Evolutionary conservation across 768 basidiomycete species (phyloP).

Genomic region (Boletus eberwhitei): DNA sequence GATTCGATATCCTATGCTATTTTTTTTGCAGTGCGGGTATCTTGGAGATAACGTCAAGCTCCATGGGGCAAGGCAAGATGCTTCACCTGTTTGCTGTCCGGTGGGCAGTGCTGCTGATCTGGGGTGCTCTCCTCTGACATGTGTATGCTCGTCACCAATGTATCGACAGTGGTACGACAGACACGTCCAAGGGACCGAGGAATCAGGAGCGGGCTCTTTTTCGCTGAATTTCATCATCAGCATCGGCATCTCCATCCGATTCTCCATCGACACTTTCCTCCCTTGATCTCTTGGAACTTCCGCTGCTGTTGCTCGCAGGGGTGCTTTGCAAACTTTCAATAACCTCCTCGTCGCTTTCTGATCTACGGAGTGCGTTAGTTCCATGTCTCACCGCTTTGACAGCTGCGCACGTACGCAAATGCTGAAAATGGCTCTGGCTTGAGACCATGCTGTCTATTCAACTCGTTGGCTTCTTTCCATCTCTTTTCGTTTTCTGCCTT

Average conservation of each 20-base stretch:
- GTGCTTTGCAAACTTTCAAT: slow-evolving; percentile 27
- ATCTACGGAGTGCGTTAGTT: slow-evolving; percentile 11
- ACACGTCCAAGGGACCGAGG: not conserved
- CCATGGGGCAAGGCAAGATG: not conserved
- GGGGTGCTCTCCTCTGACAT: not conserved
- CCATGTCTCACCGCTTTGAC: not conserved
- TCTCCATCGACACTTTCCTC: slow-evolving; percentile 2
- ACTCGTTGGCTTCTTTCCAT: slow-evolving; percentile 20
- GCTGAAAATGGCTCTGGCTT: slow-evolving; percentile 19
- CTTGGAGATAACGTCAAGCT: not conserved
- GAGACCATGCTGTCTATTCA: slow-evolving; percentile 4
- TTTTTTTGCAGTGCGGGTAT: not conserved
- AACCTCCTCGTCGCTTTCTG: slow-evolving; percentile 23
- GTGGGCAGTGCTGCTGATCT: not conserved
- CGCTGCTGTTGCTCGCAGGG: slow-evolving; percentile 16
- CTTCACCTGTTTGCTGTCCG: not conserved
- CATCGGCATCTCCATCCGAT: slow-evolving; percentile 1
- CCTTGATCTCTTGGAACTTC: slow-evolving; percentile 15
- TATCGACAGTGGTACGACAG: not conserved
- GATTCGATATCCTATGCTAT: not conserved
- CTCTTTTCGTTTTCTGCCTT: slow-evolving; percentile 13
- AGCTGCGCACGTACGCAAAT: slow-evolving; percentile 19
- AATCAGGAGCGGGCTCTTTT: slow-evolving; percentile 18
- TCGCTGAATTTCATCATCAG: not conserved
- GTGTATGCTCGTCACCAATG: not conserved